phyloP scores from a whole-genome alignment of 1,284 basidiomycete species.

The Ustilago xerochloae region DNA sequence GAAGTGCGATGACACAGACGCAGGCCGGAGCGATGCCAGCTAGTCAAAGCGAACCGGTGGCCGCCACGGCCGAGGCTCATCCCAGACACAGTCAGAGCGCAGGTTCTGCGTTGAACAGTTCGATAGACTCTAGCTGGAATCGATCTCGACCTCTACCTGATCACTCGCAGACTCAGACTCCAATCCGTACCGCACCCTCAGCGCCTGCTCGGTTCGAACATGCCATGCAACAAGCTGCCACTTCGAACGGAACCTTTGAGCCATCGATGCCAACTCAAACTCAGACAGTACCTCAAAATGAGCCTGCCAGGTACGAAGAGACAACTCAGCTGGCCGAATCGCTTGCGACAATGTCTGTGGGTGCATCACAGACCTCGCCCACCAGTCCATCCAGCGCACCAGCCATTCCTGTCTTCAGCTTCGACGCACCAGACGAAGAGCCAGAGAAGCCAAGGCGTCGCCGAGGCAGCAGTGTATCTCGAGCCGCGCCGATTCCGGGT shows the following conservation, averaged over 20 bases:
- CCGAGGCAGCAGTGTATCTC: constrained; percentile 50
- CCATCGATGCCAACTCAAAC: constrained; percentile 3
- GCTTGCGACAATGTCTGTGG: constrained; percentile 22
- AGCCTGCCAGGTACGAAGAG: constrained; percentile 31
- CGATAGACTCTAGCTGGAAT: constrained; percentile 3
- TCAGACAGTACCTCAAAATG: constrained; percentile 2
- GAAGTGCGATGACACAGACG: constrained; percentile 16
- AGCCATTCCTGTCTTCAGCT: constrained; percentile 25
- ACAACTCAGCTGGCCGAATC: constrained; percentile 20
- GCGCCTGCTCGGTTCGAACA: constrained; percentile 30
- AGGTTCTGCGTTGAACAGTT: constrained; percentile 10
- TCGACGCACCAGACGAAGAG: constrained; percentile 30
- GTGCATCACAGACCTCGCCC: background rate
- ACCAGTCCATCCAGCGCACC: background rate
- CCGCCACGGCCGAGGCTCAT: background rate
- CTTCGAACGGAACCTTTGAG: background rate
- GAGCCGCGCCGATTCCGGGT: constrained; percentile 18
- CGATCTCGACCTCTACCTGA: background rate
- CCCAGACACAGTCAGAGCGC: constrained; percentile 35
- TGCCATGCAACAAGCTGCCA: constrained; percentile 4
- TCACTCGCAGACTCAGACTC: background rate
- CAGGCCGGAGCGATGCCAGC: constrained; percentile 20
- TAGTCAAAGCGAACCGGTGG: constrained; percentile 43
- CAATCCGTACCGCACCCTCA: constrained; percentile 1
- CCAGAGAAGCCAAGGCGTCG: constrained; percentile 45